These are phyloP conservation scores for Setaria italica DNA, from an alignment of 202 grass and related monocot genomes.

Conservation along the genomic window DNA sequence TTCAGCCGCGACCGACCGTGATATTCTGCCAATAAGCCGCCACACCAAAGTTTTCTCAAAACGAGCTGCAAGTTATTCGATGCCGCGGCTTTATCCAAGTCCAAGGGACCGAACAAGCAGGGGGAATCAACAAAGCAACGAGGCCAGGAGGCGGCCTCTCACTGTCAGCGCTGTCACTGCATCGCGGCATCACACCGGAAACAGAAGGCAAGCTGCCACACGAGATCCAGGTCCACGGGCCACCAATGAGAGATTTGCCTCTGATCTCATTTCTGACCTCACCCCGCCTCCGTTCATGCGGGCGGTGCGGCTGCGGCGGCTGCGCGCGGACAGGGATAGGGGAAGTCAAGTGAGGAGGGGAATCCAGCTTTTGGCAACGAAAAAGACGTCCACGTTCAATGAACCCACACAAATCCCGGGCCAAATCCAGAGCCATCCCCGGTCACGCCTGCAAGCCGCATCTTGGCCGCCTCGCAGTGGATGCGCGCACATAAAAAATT, in stretches of 20 bases:
- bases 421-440: not conserved
- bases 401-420: slow-evolving; percentile 32
- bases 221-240: not conserved
- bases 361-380: slow-evolving; percentile 39
- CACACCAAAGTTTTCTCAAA: not conserved
- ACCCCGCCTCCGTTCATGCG: not conserved
- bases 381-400: slow-evolving; percentile 53
- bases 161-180: not conserved
- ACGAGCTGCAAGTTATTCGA: not conserved
- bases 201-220: slow-evolving; percentile 2
- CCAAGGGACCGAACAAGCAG: not conserved
- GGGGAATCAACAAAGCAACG: too few relatives aligned
- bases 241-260: not conserved
- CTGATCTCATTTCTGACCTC: slow-evolving; percentile 61
- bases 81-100: not conserved
- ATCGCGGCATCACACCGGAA: not conserved
- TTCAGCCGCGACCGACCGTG: not conserved
- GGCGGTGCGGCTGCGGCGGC: not conserved
- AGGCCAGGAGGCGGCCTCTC: not conserved
- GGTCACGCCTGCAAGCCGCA: not conserved
- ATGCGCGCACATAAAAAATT: not conserved
- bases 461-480: slow-evolving; percentile 35
- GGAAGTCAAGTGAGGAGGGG: not conserved
- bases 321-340: not conserved
- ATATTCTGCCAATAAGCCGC: not conserved